Percentiles rank a stretch among this genome's conserved stretches.
These are phyloP conservation scores for Potentilla sterilis DNA, from an alignment of 306 rosid genomes.

Conservation along the genomic window DNA sequence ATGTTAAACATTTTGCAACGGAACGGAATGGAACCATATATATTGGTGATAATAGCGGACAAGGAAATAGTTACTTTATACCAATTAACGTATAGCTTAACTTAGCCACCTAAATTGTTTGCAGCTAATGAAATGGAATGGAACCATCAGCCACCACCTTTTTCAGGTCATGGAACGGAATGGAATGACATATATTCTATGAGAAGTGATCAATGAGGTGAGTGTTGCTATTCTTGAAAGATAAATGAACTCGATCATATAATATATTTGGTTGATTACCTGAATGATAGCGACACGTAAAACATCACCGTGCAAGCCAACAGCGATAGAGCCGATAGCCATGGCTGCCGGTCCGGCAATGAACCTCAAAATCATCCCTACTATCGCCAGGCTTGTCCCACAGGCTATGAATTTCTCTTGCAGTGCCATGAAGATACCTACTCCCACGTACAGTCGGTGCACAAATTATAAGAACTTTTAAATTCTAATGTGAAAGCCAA, in stretches of 20 bases:
- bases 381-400: constrained; percentile 50
- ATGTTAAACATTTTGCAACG: too few species aligned
- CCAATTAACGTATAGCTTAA: background rate
- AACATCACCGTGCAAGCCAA: constrained; percentile 82
- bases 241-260: background rate
- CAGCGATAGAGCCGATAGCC: constrained; percentile 71
- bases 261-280: constrained; percentile 27
- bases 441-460: background rate
- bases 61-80: background rate
- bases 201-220: background rate
- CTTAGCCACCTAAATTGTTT: background rate
- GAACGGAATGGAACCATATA: too few species aligned
- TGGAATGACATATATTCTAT: background rate
- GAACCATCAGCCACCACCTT: background rate
- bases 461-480: background rate
- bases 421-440: constrained; percentile 93
- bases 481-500: background rate
- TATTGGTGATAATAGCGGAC: background rate
- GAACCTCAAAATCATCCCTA: constrained; percentile 79
- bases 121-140: background rate
- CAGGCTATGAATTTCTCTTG: constrained; percentile 77
- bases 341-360: constrained; percentile 91
- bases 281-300: constrained; percentile 82
- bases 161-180: background rate
- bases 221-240: background rate